phyloP scores from a whole-genome alignment of 2,329 filamentous ascomycete genomes.

The Claviceps capensis region DNA sequence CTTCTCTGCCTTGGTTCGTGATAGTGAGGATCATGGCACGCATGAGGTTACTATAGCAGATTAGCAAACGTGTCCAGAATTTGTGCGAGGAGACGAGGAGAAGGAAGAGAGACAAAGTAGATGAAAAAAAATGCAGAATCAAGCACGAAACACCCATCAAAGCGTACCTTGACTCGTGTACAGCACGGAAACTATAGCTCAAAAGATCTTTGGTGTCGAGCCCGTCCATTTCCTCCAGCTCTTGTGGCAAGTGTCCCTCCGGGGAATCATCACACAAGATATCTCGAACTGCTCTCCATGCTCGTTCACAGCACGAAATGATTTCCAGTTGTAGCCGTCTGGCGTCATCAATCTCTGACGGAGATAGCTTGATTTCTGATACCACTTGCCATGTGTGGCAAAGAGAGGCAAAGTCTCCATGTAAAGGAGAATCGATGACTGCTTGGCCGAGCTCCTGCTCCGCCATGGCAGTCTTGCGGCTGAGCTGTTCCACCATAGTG shows the following conservation, averaged over 20 bases:
- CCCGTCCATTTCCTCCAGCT: constrained; percentile 56
- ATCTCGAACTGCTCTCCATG: constrained; percentile 64
- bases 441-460: constrained; percentile 52
- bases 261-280: constrained; percentile 89
- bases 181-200: constrained; percentile 86
- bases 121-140: neutral
- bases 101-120: too few species aligned
- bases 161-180: constrained; percentile 79
- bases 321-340: constrained; percentile 38
- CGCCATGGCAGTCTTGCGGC: constrained; percentile 49
- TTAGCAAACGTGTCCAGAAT: neutral
- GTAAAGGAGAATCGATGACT: constrained; percentile 51
- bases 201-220: constrained; percentile 77
- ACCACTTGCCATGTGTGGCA: constrained; percentile 42
- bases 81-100: neutral
- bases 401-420: constrained; percentile 56
- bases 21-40: constrained; percentile 44
- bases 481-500: constrained; percentile 45
- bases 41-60: constrained; percentile 49
- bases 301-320: constrained; percentile 44
- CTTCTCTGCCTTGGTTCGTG: constrained; percentile 29
- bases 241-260: constrained; percentile 71
- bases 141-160: neutral
- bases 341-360: constrained; percentile 22
- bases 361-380: constrained; percentile 25